A percentile compares a stretch with the other conserved stretches of the same genome.
phyloP scores from a whole-genome alignment of 129 eudicot genomes.

The Tanacetum coccineum region DNA sequence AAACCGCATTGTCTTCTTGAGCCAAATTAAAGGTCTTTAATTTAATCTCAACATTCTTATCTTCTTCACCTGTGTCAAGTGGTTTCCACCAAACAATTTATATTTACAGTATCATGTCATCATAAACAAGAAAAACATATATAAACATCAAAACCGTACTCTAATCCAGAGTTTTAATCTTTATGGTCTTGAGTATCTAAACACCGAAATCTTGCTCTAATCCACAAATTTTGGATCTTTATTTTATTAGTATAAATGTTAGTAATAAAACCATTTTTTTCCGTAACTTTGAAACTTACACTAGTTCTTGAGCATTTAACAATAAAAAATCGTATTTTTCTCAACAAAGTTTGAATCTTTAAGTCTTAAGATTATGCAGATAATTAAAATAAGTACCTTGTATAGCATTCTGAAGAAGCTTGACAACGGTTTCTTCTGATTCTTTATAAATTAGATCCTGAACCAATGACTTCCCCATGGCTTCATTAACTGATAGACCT shows the following conservation, averaged over 20 bases:
- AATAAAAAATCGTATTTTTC: not conserved
- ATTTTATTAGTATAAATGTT: not conserved
- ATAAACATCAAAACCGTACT: not conserved
- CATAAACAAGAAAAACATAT: not conserved
- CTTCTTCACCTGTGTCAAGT: constrained; percentile 79
- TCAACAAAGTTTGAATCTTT: constrained; percentile 15
- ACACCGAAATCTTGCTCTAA: constrained; percentile 1
- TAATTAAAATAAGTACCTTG: constrained; percentile 52
- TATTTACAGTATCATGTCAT: constrained; percentile 6
- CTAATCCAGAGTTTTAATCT: not conserved
- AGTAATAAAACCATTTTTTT: not conserved
- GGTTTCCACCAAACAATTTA: constrained; percentile 14
- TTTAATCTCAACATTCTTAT: constrained; percentile 79
- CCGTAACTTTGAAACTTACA: not conserved
- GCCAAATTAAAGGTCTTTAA: constrained; percentile 62
- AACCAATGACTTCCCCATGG: constrained; percentile 88
- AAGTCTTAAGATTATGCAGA: constrained; percentile 9
- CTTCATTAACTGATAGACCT: constrained; percentile 78
- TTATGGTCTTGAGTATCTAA: not conserved
- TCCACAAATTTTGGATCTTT: not conserved
- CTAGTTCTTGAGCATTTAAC: constrained; percentile 5
- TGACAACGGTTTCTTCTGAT: constrained; percentile 60
- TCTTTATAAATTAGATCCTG: constrained; percentile 70
- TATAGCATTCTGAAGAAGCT: constrained; percentile 71
- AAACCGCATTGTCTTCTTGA: constrained; percentile 49